Conservation (phyloP, 1,284 basidiomycete species). For the Cryptococcus amylolentus region DNA sequence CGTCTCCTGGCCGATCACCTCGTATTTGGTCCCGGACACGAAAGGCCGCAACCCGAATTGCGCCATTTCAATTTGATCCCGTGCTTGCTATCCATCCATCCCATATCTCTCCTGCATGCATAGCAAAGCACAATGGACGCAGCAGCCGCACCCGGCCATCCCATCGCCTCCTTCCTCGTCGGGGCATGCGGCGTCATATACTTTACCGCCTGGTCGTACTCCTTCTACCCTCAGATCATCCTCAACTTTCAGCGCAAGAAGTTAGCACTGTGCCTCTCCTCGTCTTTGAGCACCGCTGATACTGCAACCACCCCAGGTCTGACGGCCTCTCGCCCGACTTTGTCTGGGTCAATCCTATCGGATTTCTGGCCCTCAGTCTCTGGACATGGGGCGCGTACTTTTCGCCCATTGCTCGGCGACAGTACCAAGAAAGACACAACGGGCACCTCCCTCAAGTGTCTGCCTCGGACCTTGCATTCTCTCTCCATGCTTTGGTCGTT, state of each 20-base stretch:
- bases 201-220: conserved; percentile 47
- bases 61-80: not conserved
- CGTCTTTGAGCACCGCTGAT: not conserved
- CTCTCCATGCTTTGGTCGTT: conserved; percentile 44
- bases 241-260: conserved; percentile 50
- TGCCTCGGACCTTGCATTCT: conserved; percentile 50
- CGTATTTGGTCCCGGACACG: conserved; percentile 1
- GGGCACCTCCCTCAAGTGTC: conserved; percentile 50
- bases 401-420: conserved; percentile 36
- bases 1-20: too few species aligned
- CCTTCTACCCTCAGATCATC: conserved; percentile 52
- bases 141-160: conserved; percentile 3
- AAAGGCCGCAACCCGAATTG: conserved; percentile 3
- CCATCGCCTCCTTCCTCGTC: conserved; percentile 17
- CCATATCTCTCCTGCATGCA: not conserved
- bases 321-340: conserved; percentile 52
- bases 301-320: conserved; percentile 22
- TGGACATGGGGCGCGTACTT: conserved; percentile 48
- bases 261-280: conserved; percentile 22
- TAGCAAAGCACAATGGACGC: not conserved
- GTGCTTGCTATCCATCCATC: not conserved
- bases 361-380: conserved; percentile 48
- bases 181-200: conserved; percentile 40
- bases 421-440: conserved; percentile 48
- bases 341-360: conserved; percentile 50